Percentiles rank a stretch among this genome's conserved stretches.
Evolutionary conservation across 2,329 filamentous ascomycete genomes (phyloP).

Genomic region (Exophiala aquamarina): DNA sequence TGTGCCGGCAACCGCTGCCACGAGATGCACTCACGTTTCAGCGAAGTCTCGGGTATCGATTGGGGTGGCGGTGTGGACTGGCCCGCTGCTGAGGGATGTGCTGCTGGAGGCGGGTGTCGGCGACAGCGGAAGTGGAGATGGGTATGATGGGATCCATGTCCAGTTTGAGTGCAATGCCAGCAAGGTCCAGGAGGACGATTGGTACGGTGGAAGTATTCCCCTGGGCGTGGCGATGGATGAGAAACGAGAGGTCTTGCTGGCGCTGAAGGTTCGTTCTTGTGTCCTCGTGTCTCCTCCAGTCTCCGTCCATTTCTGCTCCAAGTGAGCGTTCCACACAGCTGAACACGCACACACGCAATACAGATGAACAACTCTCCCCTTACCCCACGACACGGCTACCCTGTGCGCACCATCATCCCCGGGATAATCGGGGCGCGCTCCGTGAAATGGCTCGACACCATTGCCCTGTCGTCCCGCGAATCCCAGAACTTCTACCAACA

Average conservation of each 20-base stretch:
- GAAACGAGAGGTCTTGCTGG: conserved; percentile 47
- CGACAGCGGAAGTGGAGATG: conserved; percentile 5
- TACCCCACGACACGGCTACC: conserved; percentile 49
- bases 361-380: conserved; percentile 52
- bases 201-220: conserved; percentile 58
- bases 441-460: conserved; percentile 57
- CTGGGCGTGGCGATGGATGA: conserved; percentile 43
- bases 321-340: too few relatives aligned
- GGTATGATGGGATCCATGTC: conserved; percentile 44
- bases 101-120: conserved; percentile 46
- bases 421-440: conserved; percentile 54
- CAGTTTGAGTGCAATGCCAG: conserved; percentile 56
- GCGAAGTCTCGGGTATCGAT: conserved; percentile 59
- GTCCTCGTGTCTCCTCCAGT: neutral
- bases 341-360: too few relatives aligned
- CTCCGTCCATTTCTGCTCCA: neutral
- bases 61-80: conserved; percentile 61
- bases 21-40: conserved; percentile 60
- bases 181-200: conserved; percentile 54
- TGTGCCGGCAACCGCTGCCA: conserved; percentile 62
- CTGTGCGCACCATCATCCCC: conserved; percentile 52
- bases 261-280: conserved; percentile 39
- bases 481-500: conserved; percentile 57
- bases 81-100: conserved; percentile 54
- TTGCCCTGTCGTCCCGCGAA: conserved; percentile 51